A percentile compares a stretch with the other conserved stretches of the same genome.
Evolutionary conservation across 768 basidiomycete species (phyloP).

Genomic region (Hypholoma sublateritium): DNA sequence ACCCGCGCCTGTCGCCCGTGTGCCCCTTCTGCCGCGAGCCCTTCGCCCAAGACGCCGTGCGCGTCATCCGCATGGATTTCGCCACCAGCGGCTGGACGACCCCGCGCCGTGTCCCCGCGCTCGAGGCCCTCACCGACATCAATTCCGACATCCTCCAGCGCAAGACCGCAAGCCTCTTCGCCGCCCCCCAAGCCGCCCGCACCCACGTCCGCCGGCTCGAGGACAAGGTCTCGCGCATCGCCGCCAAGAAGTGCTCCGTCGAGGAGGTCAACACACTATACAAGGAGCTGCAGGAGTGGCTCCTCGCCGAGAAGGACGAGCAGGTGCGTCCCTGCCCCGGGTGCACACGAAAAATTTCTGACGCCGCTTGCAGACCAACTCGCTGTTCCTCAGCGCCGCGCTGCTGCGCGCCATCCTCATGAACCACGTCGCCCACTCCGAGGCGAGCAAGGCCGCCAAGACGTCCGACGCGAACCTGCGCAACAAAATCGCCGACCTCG

Average conservation of each 20-base stretch:
- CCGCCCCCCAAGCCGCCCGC: too few species aligned
- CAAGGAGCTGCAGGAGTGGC: conserved; percentile 78
- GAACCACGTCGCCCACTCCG: conserved; percentile 80
- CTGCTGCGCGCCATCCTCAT: conserved; percentile 80
- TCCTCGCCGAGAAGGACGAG: conserved; percentile 63
- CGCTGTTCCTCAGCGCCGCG: conserved; percentile 73
- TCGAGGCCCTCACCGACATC: conserved; percentile 49
- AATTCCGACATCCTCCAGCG: conserved; percentile 41
- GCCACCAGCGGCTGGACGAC: conserved; percentile 67
- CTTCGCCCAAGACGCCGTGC: conserved; percentile 64
- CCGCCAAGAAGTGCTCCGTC: conserved; percentile 83
- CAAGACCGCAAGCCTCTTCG: conserved; percentile 49
- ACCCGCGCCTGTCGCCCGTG: conserved; percentile 64
- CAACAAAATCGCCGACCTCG: conserved; percentile 65
- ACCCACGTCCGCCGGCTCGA: conserved; percentile 68
- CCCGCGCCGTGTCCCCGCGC: conserved; percentile 53
- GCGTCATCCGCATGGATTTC: conserved; percentile 81
- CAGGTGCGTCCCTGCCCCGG: conserved; percentile 59
- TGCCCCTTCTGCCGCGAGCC: conserved; percentile 86
- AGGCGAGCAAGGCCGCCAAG: conserved; percentile 69
- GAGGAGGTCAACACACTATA: conserved; percentile 80
- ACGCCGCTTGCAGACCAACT: conserved; percentile 68
- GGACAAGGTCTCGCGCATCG: conserved; percentile 75
- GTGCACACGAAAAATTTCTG: too few species aligned
- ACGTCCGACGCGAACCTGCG: conserved; percentile 59